Conservation (phyloP, 1,284 basidiomycete genomes). For the Boletus semigastroideus region DNA sequence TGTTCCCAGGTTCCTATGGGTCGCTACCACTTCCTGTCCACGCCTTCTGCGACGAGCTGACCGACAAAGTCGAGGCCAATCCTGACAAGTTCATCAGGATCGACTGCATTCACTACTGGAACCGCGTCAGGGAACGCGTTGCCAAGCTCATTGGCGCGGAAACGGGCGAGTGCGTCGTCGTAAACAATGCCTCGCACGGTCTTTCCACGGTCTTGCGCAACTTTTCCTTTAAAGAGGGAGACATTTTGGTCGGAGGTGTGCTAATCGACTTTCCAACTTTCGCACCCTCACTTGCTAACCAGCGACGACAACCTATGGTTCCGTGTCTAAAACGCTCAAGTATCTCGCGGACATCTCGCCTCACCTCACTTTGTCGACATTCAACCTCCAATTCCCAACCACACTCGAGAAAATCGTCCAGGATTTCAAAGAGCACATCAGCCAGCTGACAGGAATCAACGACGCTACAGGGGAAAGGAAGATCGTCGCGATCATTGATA, state of each 20-base stretch:
- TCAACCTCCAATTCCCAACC: slow-evolving; percentile 63
- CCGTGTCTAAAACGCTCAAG: slow-evolving; percentile 56
- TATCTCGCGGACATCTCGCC: slow-evolving; percentile 61
- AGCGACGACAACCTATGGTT: slow-evolving; percentile 71
- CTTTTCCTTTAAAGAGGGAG: slow-evolving; percentile 48
- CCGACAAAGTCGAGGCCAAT: slow-evolving; percentile 52
- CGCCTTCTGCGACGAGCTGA: slow-evolving; percentile 46
- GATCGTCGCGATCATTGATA: slow-evolving; percentile 75
- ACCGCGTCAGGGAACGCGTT: slow-evolving; percentile 44
- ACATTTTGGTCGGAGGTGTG: slow-evolving; percentile 44
- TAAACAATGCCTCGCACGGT: slow-evolving; percentile 66
- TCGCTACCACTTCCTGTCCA: slow-evolving; percentile 63
- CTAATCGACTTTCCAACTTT: neutral
- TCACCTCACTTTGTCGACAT: slow-evolving; percentile 49
- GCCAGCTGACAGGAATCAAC: slow-evolving; percentile 15
- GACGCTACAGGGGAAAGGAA: slow-evolving; percentile 39
- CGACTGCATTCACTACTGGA: slow-evolving; percentile 36
- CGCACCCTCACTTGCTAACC: neutral
- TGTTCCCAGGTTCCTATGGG: slow-evolving; percentile 62
- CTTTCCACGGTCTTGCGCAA: slow-evolving; percentile 67
- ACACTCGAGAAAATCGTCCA: slow-evolving; percentile 59
- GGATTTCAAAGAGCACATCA: slow-evolving; percentile 48
- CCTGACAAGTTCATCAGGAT: slow-evolving; percentile 65
- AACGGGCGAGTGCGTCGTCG: slow-evolving; percentile 64
- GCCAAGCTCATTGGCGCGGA: slow-evolving; percentile 62